Evolutionary conservation across 192 early-diverging fungal species (phyloP).

Genomic region (Coemansia sp.): DNA sequence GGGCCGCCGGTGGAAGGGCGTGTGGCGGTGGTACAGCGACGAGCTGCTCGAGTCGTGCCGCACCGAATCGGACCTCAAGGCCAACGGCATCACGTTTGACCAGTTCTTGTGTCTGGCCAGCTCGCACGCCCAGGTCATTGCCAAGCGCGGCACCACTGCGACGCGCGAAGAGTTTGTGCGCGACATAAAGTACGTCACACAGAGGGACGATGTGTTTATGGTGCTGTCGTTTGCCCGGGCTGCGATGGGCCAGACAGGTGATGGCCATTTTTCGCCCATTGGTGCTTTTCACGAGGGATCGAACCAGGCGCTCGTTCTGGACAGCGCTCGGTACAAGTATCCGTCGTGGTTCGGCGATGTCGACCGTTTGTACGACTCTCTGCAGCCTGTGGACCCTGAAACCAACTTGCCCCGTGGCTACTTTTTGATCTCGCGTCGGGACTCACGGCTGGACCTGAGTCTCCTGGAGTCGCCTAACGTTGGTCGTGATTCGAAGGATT

Average conservation of each 20-base stretch:
- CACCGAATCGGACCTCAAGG: conserved; percentile 68
- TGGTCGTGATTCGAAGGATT: neutral
- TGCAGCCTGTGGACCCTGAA: conserved; percentile 78
- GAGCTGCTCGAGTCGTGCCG: conserved; percentile 74
- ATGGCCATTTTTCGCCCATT: conserved; percentile 93
- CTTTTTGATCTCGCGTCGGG: conserved; percentile 64
- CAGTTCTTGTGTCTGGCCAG: conserved; percentile 89
- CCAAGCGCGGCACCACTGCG: conserved; percentile 66
- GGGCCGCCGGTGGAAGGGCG: conserved; percentile 85
- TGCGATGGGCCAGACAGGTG: conserved; percentile 82
- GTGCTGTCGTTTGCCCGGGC: conserved; percentile 83
- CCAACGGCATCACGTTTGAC: conserved; percentile 84
- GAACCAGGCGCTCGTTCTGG: conserved; percentile 78
- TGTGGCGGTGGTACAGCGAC: conserved; percentile 87
- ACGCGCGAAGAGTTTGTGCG: conserved; percentile 74
- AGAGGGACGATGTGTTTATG: conserved; percentile 76
- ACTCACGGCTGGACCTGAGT: conserved; percentile 15
- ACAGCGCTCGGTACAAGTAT: conserved; percentile 90
- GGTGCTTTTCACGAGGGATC: conserved; percentile 74
- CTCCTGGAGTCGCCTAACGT: neutral
- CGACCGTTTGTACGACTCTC: conserved; percentile 71
- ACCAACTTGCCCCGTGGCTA: conserved; percentile 84
- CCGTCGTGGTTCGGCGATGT: conserved; percentile 82
- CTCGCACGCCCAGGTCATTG: conserved; percentile 78
- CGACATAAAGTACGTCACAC: conserved; percentile 69